Conservation (phyloP, 2,329 filamentous ascomycete species). For the Lecanicillium sp. region DNA sequence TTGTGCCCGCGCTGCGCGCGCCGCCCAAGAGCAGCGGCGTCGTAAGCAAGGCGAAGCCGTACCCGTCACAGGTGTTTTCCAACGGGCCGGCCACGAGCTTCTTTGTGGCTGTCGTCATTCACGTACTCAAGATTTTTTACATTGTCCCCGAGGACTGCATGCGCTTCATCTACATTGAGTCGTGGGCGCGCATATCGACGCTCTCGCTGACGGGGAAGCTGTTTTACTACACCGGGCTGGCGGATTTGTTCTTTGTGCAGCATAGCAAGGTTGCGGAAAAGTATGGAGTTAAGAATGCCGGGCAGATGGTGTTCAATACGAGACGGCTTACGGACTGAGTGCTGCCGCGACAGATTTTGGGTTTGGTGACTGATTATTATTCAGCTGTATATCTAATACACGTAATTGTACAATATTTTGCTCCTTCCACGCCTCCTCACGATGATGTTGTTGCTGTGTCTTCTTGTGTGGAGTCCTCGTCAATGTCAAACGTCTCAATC, state of each 20-base stretch:
- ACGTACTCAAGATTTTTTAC: slow-evolving; percentile 38
- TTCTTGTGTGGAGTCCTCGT: slow-evolving; percentile 15
- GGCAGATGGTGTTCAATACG: slow-evolving; percentile 32
- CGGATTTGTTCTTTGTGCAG: slow-evolving; percentile 77
- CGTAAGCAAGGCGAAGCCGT: slow-evolving; percentile 20
- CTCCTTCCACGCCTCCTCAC: too few relatives aligned
- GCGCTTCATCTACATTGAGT: slow-evolving; percentile 80
- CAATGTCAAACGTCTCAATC: slow-evolving; percentile 38
- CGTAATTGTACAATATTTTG: slow-evolving; percentile 12
- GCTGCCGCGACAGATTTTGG: too few relatives aligned
- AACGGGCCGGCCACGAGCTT: slow-evolving; percentile 89
- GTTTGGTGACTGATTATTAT: slow-evolving; percentile 1
- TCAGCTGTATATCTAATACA: slow-evolving; percentile 13
- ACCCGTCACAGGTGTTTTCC: slow-evolving; percentile 70
- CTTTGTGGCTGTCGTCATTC: slow-evolving; percentile 52
- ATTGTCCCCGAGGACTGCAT: slow-evolving; percentile 46
- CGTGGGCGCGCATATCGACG: slow-evolving; percentile 76
- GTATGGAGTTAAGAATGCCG: slow-evolving; percentile 29
- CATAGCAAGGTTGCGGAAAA: slow-evolving; percentile 56
- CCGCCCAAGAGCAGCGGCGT: slow-evolving; percentile 10
- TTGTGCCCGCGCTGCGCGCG: slow-evolving; percentile 46
- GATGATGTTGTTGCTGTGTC: not conserved
- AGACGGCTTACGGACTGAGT: slow-evolving; percentile 14
- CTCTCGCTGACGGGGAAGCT: slow-evolving; percentile 81
- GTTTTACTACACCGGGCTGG: slow-evolving; percentile 54